These are phyloP conservation scores for Kockovaella imperatae DNA, from an alignment of 768 basidiomycete genomes.

Conservation along the genomic window DNA sequence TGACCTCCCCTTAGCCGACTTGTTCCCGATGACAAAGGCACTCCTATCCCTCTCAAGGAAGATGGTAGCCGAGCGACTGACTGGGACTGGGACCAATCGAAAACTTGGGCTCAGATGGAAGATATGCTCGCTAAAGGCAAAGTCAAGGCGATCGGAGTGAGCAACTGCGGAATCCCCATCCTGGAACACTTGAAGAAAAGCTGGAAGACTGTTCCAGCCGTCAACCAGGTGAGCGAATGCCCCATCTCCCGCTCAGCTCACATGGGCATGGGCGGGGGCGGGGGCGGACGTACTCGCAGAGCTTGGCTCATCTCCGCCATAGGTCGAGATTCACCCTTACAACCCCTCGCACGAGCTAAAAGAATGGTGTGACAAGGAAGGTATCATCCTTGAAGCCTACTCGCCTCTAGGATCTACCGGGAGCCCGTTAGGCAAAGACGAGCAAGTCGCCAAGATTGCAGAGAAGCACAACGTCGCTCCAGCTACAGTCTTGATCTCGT, in stretches of 20 bases:
- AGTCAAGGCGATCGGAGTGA: slow-evolving; percentile 53
- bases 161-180: slow-evolving; percentile 59
- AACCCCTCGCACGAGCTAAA: slow-evolving; percentile 57
- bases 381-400: slow-evolving; percentile 62
- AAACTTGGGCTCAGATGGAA: slow-evolving; percentile 76
- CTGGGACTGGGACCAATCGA: slow-evolving; percentile 60
- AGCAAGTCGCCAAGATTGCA: slow-evolving; percentile 28
- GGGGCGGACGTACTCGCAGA: not conserved
- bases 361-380: slow-evolving; percentile 53
- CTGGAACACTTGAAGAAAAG: slow-evolving; percentile 63
- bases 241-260: not conserved
- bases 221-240: slow-evolving; percentile 54
- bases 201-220: slow-evolving; percentile 59
- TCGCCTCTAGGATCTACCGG: slow-evolving; percentile 49
- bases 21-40: slow-evolving; percentile 11
- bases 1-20: slow-evolving; percentile 4
- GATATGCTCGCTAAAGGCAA: slow-evolving; percentile 50
- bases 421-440: slow-evolving; percentile 35
- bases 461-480: slow-evolving; percentile 33
- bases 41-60: slow-evolving; percentile 23
- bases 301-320: slow-evolving; percentile 14
- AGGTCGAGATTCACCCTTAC: slow-evolving; percentile 63
- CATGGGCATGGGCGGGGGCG: not conserved
- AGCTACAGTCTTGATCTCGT: slow-evolving; percentile 40
- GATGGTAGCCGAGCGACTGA: slow-evolving; percentile 57